Conservation (phyloP, 2,329 filamentous ascomycete species). For the Fulvia fulva region DNA sequence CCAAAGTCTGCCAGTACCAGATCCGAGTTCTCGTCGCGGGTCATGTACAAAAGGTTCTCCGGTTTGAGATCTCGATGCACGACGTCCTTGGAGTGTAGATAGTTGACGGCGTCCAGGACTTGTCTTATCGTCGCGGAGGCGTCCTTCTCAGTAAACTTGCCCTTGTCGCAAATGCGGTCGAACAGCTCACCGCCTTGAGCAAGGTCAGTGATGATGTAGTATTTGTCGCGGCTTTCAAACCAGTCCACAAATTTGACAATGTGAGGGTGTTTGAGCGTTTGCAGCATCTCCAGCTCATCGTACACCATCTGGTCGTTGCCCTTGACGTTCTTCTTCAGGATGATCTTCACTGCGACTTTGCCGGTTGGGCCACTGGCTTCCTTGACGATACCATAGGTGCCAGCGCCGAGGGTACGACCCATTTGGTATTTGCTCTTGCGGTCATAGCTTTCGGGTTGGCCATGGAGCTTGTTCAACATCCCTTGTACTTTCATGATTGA, state of each 20-base stretch:
- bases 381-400: slow-evolving; percentile 96
- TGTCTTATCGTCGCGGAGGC: slow-evolving; percentile 93
- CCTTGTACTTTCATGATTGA: slow-evolving; percentile 20
- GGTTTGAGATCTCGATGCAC: slow-evolving; percentile 98
- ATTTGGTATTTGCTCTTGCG: slow-evolving; percentile 96
- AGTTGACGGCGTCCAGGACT: slow-evolving; percentile 87
- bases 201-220: slow-evolving; percentile 96
- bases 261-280: slow-evolving; percentile 84
- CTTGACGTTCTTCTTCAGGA: slow-evolving; percentile 98
- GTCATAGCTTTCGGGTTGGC: slow-evolving; percentile 96
- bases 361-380: slow-evolving; percentile 82
- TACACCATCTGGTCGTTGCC: slow-evolving; percentile 99
- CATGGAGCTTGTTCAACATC: slow-evolving; percentile 93
- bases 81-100: slow-evolving; percentile 89
- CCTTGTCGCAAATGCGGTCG: slow-evolving; percentile 95
- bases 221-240: slow-evolving; percentile 99
- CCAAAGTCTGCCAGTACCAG: slow-evolving; percentile 96
- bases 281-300: slow-evolving; percentile 91
- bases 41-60: slow-evolving; percentile 94
- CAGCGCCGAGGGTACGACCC: slow-evolving; percentile 88
- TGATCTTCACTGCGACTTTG: slow-evolving; percentile 97
- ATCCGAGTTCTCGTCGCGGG: slow-evolving; percentile 69
- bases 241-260: slow-evolving; percentile 98
- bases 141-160: slow-evolving; percentile 98
- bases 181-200: slow-evolving; percentile 95